Base-by-base conservation (phyloP, 2,329 filamentous ascomycete species). In the Didymellaceae sp. region DNA sequence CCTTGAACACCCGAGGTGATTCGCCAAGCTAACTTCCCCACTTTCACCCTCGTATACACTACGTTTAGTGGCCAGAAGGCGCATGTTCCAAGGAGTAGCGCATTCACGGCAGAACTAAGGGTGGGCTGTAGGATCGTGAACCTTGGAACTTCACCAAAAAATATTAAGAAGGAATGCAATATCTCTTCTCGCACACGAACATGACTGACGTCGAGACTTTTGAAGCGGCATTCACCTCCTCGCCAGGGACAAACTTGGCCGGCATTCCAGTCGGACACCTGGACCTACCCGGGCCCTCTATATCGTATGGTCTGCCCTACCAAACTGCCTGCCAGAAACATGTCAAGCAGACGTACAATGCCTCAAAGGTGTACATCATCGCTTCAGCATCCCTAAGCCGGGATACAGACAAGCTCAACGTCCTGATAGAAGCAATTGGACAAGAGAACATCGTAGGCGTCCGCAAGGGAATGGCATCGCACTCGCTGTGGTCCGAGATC, bases 401-500 rank as follows among this genome's bases (percentile, higher is more conserved):
- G 6, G 77, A 78, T 30, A 84, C 80, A 0, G 58, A 77, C 35
- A 68, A 74, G 1, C 68, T 84, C 0, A 62, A 75, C 4, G 62
- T 66, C 1, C 70, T 85, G 1, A 68, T 71, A 3, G 14, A 58
- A 0, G 73, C 74, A 0, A 63, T 85, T 0, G 77, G 74, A 1
- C 37, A 54, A 24, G 59, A 64, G 3, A 71, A 73, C 2, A 56
- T 81, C 6, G 80, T 73, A 0, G 81, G 81, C 1, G 59, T 74
- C 6, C 71, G 77, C 2, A 67, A 78, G 24, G 82, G 82, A 17
- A 80, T 85, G 71, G 75, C 73, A 21, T 76, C 79, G 4, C 82
- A 85, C 59, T 83, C 80, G 2, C 74, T 78, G 4, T 83, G 79
- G 74, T 75, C 76, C 1, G 78, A 84, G 50, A 75, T 83, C 6